A percentile compares a stretch with the other conserved stretches of the same genome.
These are phyloP conservation scores for Pterocarpus santalinus DNA, from an alignment of 306 rosid genomes.

Conservation along the genomic window DNA sequence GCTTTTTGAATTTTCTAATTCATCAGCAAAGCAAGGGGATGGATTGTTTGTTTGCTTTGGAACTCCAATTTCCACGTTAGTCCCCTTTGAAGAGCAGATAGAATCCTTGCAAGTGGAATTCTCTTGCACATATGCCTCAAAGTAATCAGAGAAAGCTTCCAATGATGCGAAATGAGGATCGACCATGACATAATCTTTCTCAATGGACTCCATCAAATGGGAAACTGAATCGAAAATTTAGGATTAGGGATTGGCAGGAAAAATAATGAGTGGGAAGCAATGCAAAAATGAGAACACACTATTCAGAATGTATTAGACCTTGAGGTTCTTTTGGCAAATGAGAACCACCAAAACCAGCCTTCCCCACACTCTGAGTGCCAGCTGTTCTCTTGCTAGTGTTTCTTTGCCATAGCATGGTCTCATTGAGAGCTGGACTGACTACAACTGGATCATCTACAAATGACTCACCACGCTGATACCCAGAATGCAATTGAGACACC, in stretches of 20 bases:
- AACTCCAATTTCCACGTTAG: constrained; percentile 50
- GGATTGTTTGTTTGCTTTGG: constrained; percentile 51
- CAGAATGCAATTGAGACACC: constrained; percentile 50
- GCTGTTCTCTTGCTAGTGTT: constrained; percentile 47
- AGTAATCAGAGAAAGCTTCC: constrained; percentile 73
- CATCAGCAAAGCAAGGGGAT: constrained; percentile 46
- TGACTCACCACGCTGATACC: constrained; percentile 43
- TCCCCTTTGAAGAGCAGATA: constrained; percentile 48
- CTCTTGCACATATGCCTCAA: constrained; percentile 64
- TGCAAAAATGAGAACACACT: constrained; percentile 33
- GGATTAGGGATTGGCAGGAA: constrained; percentile 30
- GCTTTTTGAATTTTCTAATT: constrained; percentile 46
- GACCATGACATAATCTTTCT: constrained; percentile 85
- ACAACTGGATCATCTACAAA: constrained; percentile 46
- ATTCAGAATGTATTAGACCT: constrained; percentile 60
- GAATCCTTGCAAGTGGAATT: constrained; percentile 53
- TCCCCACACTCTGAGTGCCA: constrained; percentile 47
- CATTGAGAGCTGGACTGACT: constrained; percentile 44
- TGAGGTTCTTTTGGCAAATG: constrained; percentile 55
- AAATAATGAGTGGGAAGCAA: constrained; percentile 25
- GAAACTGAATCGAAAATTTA: constrained; percentile 60
- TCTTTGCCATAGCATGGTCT: constrained; percentile 38
- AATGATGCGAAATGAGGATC: constrained; percentile 62
- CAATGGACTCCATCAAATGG: constrained; percentile 81
- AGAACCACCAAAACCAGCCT: constrained; percentile 47